Base-by-base conservation (phyloP, 108 stramenopile species). In the Schizochytrium sp. region DNA sequence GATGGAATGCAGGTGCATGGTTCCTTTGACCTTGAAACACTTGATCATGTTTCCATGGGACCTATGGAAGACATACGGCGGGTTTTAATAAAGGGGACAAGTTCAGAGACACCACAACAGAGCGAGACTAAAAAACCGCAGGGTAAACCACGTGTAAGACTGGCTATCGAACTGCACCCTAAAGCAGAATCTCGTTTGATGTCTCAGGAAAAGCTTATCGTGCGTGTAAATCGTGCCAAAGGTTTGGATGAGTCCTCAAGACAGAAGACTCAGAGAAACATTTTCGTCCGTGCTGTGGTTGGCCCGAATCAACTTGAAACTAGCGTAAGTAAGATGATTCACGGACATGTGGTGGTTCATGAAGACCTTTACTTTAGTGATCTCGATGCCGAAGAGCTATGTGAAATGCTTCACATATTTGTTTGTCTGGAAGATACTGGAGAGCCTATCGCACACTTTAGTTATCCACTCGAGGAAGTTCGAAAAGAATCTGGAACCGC, bases 381-480 rank as follows among this genome's bases (percentile, higher is more conserved):
- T n/a, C 76, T 83, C 76, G 76, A 83, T 3, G 28, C 47, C 49
- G n/a, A n/a, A 10, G 76, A 83, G 53, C 76, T 83, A n/a, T 38
- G 55, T 5, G 76, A 83, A 53, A 10, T 10, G 45, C 50, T 55
- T 2, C 76, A 55, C 53, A 47, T 83, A 0, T 49, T 55, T 2
- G 47, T 83, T 17, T 83, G 76, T 28, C 53, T 55, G 28, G 76
- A 83, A 40, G 5, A 83, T 5, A 83, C 76, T 42, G 76, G 76
- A 13, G 76, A 83, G 76, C 76, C 76, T 5, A 10, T 83, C 15
- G 76, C 76, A 5, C 47, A 55, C 76, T 83, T 83, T 83, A 83
- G 50, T 38, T 83, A 83, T 28, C 76, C 76, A 7, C 28, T 83
- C 50, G 15, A 83, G 10, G 76, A 83, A 0, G 10, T 83, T 2